Evolutionary conservation across 2,329 filamentous ascomycete genomes (phyloP).

Genomic region (Colletotrichum karsti): DNA sequence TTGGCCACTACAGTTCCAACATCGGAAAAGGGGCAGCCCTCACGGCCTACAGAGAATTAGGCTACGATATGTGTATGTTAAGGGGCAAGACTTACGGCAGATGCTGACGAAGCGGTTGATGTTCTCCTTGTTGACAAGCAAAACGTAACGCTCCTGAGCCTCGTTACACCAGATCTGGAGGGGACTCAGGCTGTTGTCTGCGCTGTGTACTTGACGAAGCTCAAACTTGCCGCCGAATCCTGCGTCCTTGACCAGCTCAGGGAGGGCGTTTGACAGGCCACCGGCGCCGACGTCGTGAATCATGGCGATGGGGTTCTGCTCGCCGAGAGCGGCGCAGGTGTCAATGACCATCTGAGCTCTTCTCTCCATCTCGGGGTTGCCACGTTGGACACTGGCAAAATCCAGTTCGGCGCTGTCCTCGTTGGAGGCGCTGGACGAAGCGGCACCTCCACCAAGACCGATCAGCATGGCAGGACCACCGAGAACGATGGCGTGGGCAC

Average conservation of each 20-base stretch:
- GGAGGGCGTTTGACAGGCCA: constrained; percentile 78
- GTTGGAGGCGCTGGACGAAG: constrained; percentile 87
- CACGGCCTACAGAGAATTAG: constrained; percentile 63
- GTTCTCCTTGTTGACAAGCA: constrained; percentile 83
- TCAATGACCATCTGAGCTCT: constrained; percentile 99
- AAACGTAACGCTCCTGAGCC: constrained; percentile 94
- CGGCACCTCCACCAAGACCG: constrained; percentile 92
- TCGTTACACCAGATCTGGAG: constrained; percentile 99
- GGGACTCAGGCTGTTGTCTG: constrained; percentile 91
- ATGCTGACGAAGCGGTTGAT: constrained; percentile 80
- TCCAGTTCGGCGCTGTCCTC: constrained; percentile 92
- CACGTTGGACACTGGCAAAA: constrained; percentile 96
- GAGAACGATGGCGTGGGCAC: constrained; percentile 91
- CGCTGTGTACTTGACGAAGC: constrained; percentile 90
- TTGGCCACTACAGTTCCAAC: constrained; percentile 79
- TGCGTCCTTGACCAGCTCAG: constrained; percentile 89
- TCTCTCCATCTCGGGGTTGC: constrained; percentile 95
- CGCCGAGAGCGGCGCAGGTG: constrained; percentile 84
- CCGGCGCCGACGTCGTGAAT: constrained; percentile 98
- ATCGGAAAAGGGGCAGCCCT: constrained; percentile 91
- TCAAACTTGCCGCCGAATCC: constrained; percentile 92
- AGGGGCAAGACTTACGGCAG: constrained; percentile 54
- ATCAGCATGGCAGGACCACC: constrained; percentile 98
- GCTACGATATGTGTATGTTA: neutral
- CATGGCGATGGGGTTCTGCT: constrained; percentile 90